Conservation (phyloP, 257 asterid genomes). For the Lithospermum erythrorhizon region DNA sequence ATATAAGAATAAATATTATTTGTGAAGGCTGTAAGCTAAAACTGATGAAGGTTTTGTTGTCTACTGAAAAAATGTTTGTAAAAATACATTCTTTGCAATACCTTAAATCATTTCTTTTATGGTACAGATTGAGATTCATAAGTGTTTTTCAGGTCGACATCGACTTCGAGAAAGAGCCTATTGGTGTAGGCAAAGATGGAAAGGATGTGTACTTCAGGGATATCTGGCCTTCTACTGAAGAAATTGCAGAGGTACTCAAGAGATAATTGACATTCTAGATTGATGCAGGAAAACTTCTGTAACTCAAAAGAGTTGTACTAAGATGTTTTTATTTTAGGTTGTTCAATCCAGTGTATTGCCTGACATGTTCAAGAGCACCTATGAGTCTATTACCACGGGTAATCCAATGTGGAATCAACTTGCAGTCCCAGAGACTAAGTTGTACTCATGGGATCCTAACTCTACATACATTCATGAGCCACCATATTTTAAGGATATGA, state of each 20-base stretch:
- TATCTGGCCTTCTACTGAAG: conserved; percentile 90
- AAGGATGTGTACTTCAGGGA: conserved; percentile 75
- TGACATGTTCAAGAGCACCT: conserved; percentile 88
- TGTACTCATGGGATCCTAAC: conserved; percentile 75
- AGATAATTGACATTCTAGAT: neutral
- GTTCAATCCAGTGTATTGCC: conserved; percentile 89
- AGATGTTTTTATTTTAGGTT: conserved; percentile 29
- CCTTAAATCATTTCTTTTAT: neutral
- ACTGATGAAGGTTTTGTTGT: no score
- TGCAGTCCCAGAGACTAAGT: conserved; percentile 47
- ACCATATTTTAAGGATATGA: conserved; percentile 85
- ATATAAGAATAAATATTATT: no score
- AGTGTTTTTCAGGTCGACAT: conserved; percentile 59
- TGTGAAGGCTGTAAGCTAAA: no score
- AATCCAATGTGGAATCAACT: conserved; percentile 87
- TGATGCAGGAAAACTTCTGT: neutral
- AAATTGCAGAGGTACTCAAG: conserved; percentile 62
- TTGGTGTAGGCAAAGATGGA: conserved; percentile 82
- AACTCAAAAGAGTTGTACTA: conserved; percentile 4
- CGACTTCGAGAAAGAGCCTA: conserved; percentile 89
- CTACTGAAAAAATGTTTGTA: no score
- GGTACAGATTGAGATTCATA: neutral
- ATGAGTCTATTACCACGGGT: conserved; percentile 73
- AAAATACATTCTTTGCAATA: neutral
- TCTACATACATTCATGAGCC: conserved; percentile 96